Base-by-base conservation (phyloP, 345 rosid species). In the Ceriops zippeliana region DNA sequence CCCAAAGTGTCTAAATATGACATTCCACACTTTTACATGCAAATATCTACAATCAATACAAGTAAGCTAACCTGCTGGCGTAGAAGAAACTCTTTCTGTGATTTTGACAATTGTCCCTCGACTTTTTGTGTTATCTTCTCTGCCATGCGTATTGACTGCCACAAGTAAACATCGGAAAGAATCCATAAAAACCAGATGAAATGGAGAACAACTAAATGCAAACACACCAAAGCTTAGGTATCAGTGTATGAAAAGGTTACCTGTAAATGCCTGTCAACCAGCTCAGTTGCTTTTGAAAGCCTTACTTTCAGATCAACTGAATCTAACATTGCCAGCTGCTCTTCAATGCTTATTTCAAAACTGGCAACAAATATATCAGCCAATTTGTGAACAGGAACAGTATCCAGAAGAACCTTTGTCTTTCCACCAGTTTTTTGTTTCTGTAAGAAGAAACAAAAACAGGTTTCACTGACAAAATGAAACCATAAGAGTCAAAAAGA, bases 291-390 rank as follows among this genome's bases (percentile, higher is more conserved):
- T 86, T 95, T 95, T 74, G 96, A 88, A 70, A 95, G 82, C 82
- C 99, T 84, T 56, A 85, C 85, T 88, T 95, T 95, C 46, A 86
- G 86, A 81, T 95, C 99, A 79, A 90, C 90, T 61, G 97, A 88
- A 83, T 95, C 99, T 79, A 95, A 64, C 97, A 95, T 95, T 63
- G 86, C 84, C 69, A 95, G 76, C 79, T 95, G 97, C 86, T 95
- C 99, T 72, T 95, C 97, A 64, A 95, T 90, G 82, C 97, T 90
- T 83, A 95, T 90, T 86, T 95, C 99, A 72, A 95, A 95, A 76
- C 99, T 95, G 70, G 96, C 99, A 76, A 91, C 99, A 90, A 95
- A 95, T 77, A 95, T 95, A 81, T 95, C 99, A 34, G 99, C 99
- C 82, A 95, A 83, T 71, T 91, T 95, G 82, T 95, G 96, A 75